phyloP scores from a whole-genome alignment of 2,329 filamentous ascomycete genomes.

The Xylariomycetidae sp. region DNA sequence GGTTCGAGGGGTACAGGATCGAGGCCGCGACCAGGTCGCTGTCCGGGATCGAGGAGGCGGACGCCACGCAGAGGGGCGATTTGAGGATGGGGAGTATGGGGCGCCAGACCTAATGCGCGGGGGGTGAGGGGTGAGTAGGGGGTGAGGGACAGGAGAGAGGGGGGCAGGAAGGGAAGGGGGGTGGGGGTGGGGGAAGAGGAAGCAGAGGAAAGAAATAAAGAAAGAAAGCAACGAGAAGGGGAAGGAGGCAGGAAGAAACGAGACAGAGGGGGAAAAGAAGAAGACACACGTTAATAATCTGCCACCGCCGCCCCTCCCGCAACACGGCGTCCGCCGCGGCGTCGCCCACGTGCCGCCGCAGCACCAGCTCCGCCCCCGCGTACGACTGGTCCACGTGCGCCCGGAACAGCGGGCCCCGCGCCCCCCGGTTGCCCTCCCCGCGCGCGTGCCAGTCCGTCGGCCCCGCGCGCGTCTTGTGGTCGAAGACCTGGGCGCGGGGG shows the following conservation, averaged over 20 bases:
- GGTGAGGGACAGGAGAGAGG: not conserved
- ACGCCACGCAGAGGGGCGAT: slow-evolving; percentile 36
- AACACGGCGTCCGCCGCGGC: not conserved
- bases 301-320: slow-evolving; percentile 24
- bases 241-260: not conserved
- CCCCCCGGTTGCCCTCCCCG: slow-evolving; percentile 52
- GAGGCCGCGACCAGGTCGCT: slow-evolving; percentile 32
- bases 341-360: slow-evolving; percentile 26
- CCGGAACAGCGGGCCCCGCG: slow-evolving; percentile 22
- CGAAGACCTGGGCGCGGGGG: slow-evolving; percentile 59
- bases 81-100: slow-evolving; percentile 32
- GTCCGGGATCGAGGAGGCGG: slow-evolving; percentile 31
- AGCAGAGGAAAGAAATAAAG: too few species aligned
- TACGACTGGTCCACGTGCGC: slow-evolving; percentile 35
- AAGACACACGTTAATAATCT: slow-evolving; percentile 23
- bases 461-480: slow-evolving; percentile 61
- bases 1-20: slow-evolving; percentile 29
- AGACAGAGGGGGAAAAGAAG: not conserved
- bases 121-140: not conserved
- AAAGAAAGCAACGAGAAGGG: too few species aligned
- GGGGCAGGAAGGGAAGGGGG: not conserved
- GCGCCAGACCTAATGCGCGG: not conserved
- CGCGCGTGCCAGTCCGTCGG: slow-evolving; percentile 57
- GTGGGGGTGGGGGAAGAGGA: too few species aligned
- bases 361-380: slow-evolving; percentile 28